Conservation (phyloP, 352 stramenopile genomes). For the Globisporangium cystogenes region DNA sequence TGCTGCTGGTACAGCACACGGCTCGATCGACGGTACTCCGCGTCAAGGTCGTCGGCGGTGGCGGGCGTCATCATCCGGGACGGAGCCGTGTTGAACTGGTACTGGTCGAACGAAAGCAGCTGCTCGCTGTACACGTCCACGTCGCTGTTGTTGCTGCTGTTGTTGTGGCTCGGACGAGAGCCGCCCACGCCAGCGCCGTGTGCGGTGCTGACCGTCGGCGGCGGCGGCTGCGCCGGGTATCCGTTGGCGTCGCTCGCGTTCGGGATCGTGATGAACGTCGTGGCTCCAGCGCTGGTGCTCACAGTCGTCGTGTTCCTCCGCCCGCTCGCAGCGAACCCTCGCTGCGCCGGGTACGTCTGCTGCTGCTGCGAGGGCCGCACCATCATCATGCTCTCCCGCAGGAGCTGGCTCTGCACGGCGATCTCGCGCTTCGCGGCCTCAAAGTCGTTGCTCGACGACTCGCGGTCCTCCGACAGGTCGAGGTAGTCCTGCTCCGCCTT, state of each 20-base stretch:
- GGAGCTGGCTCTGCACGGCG: slow-evolving; percentile 63
- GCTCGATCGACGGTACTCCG: slow-evolving; percentile 8
- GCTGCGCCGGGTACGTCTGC: background rate
- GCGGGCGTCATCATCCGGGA: slow-evolving; percentile 1
- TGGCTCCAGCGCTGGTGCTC: slow-evolving; percentile 8
- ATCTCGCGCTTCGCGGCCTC: slow-evolving; percentile 73
- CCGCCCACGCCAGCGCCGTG: background rate
- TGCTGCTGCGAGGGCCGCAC: slow-evolving; percentile 1
- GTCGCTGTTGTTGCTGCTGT: background rate
- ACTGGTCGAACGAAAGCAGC: slow-evolving; percentile 11
- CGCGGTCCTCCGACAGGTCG: slow-evolving; percentile 48
- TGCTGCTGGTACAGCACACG: slow-evolving; percentile 15
- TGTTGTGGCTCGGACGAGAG: slow-evolving; percentile 3
- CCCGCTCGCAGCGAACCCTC: background rate
- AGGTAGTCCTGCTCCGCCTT: slow-evolving; percentile 67
- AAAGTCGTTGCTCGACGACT: slow-evolving; percentile 59
- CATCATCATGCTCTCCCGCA: slow-evolving; percentile 69
- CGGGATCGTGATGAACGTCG: slow-evolving; percentile 12
- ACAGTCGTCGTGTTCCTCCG: slow-evolving; percentile 10
- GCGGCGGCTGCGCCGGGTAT: too few relatives aligned
- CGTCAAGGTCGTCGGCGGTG: slow-evolving; percentile 5
- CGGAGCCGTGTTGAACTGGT: slow-evolving; percentile 9
- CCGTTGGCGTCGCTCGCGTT: background rate
- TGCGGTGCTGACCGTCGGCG: background rate
- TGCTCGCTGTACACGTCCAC: slow-evolving; percentile 11